Evolutionary conservation across 2,329 filamentous ascomycete genomes (phyloP), one percentile per base, ranked within the genome.

Genomic region (Aspergillus niger): DNA sequence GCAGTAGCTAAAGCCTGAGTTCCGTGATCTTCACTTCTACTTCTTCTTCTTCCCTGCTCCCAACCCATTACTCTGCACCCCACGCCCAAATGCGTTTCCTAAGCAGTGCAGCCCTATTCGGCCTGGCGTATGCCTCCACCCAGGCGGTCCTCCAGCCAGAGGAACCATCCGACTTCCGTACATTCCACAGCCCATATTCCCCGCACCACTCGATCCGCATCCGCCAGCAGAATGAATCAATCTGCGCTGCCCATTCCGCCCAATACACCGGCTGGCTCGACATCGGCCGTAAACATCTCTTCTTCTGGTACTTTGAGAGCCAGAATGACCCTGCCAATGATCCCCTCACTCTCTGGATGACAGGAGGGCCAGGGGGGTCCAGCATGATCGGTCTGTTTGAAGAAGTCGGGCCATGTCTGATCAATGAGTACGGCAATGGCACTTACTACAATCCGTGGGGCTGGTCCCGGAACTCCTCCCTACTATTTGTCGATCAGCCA

Each of bases 191-290:
- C 49, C 5, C 8, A 8, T 39, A 60, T 52, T 55, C 60, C 5
- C 59, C 57, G 8, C 26, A 47, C 8, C 56, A 72, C 30, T 65
- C 67, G 1, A 62, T 72, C 8, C 65, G 69, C 3, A 72, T 72
- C 50, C 65, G 63, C 22, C 55, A 68, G 47, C 68, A 72, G 51
- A 70, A 62, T 36, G 68, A 71, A 38, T 58, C 62, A 15, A 39
- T 72, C 17, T 72, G 70, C 43, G 57, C 63, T 5, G 69, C 70
- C 4, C 67, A 65, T 15, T 71, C 70, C 4, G 51, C 58, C 30
- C 70, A 72, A 30, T 72, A 69, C 57, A 72, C 70, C 0, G 70
- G 69, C 8, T 72, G 69, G 70, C 52, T 72, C 2, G 69, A 71
- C 38, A 59, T 67, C 0, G 63, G 64, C 2, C 51, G 32, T n/a